A percentile compares a stretch with the other conserved stretches of the same genome.
Evolutionary conservation across 2,329 filamentous ascomycete genomes (phyloP).

Genomic region (Sporothrix humicola): DNA sequence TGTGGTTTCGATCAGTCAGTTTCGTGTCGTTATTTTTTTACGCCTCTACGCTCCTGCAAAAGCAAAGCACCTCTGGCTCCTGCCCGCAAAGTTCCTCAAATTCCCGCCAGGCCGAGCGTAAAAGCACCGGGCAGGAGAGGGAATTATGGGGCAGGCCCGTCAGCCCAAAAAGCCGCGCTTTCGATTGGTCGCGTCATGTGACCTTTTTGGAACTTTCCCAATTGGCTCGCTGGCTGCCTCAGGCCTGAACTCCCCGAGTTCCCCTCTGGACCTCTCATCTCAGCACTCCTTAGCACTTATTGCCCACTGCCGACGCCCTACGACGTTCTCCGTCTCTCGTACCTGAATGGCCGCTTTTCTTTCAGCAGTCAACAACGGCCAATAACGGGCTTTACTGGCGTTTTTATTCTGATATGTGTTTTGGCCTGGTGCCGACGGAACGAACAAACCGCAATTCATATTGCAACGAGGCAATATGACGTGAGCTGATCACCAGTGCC

Average conservation of each 20-base stretch:
- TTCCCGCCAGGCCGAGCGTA: conserved; percentile 38
- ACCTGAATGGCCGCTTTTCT: not conserved
- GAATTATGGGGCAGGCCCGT: conserved; percentile 24
- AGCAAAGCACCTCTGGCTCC: not conserved
- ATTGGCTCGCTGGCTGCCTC: conserved; percentile 25
- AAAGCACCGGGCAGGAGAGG: conserved; percentile 9
- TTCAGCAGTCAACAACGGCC: not conserved
- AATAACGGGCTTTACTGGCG: not conserved
- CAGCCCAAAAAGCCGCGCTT: conserved; percentile 35
- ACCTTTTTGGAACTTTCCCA: not conserved
- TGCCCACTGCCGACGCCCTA: not conserved
- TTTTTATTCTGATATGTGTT: not conserved
- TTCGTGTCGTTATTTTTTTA: conserved; percentile 31
- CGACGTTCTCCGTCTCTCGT: not conserved
- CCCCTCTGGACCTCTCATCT: not conserved
- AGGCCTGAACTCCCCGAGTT: conserved; percentile 24
- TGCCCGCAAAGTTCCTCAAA: conserved; percentile 37
- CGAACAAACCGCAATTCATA: not conserved
- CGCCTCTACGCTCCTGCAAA: not conserved
- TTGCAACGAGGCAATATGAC: not conserved
- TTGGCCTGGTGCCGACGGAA: not conserved
- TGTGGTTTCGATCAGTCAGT: conserved; percentile 4
- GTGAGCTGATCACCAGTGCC: not conserved
- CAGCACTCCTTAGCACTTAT: not conserved
- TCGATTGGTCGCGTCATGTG: conserved; percentile 36